Percentiles rank a stretch among this genome's conserved stretches.
Evolutionary conservation across 768 basidiomycete genomes (phyloP).

Genomic region (Tremella fuciformis): DNA sequence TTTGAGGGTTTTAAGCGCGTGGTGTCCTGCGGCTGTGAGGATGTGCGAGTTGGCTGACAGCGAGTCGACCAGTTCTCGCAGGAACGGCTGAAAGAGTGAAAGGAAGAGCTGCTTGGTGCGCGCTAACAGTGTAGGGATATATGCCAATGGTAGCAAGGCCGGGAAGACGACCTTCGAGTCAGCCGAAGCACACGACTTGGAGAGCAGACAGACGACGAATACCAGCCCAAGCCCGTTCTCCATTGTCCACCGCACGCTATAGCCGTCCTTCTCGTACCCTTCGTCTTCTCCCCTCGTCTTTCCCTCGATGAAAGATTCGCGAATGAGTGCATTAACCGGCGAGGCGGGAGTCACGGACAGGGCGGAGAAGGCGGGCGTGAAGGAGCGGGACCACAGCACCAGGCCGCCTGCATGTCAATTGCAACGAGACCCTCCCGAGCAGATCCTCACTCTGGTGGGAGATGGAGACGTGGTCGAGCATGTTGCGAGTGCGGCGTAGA

Average conservation of each 20-base stretch:
- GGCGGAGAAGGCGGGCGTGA: slow-evolving; percentile 77
- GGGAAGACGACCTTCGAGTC: slow-evolving; percentile 81
- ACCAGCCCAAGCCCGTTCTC: slow-evolving; percentile 94
- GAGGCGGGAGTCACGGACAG: slow-evolving; percentile 69
- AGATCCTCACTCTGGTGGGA: slow-evolving; percentile 73
- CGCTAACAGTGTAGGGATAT: slow-evolving; percentile 80
- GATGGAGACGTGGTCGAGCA: slow-evolving; percentile 95
- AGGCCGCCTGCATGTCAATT: slow-evolving; percentile 65
- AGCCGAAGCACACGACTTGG: slow-evolving; percentile 12
- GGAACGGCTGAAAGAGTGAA: slow-evolving; percentile 77
- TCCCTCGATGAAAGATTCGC: slow-evolving; percentile 88
- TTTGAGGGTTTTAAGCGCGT: slow-evolving; percentile 29
- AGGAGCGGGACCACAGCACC: slow-evolving; percentile 90
- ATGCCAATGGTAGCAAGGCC: slow-evolving; percentile 88
- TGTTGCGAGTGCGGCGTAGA: slow-evolving; percentile 45
- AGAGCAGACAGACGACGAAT: slow-evolving; percentile 70
- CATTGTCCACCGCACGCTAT: slow-evolving; percentile 89
- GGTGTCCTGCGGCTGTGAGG: slow-evolving; percentile 16
- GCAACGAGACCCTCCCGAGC: not conserved
- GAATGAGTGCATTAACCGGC: slow-evolving; percentile 82
- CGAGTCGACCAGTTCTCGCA: slow-evolving; percentile 78
- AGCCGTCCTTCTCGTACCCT: slow-evolving; percentile 89
- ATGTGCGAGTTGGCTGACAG: slow-evolving; percentile 51
- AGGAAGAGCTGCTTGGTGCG: slow-evolving; percentile 81
- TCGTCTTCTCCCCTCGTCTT: slow-evolving; percentile 59